Evolutionary conservation across 768 basidiomycete genomes (phyloP), one percentile per base, ranked within the genome.

Genomic region (Mycena galopus): DNA sequence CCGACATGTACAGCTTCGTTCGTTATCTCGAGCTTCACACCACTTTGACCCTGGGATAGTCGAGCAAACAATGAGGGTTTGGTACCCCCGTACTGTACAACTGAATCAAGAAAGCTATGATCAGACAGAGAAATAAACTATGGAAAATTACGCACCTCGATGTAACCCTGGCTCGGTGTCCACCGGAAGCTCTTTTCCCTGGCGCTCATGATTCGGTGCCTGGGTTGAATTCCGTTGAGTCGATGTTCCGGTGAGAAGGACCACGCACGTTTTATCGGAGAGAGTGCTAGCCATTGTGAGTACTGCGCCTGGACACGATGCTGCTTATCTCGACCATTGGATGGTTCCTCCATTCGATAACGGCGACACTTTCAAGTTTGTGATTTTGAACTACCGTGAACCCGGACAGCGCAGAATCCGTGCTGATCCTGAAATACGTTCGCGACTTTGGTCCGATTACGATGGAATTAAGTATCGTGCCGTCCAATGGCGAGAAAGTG

Each of bases 361-460:
- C 76, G 6, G 81, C 85, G 35, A 82, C 72, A 35, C 77, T 80
- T 23, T 79, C 78, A 58, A 81, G 80, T 19, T 80, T 78, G 16
- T 74, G 75, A 60, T 83, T 81, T 65, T 82, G 82, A 73, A 84
- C 74, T 33, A 85, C 67, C 11, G 84, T 84, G 66, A 78, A 78
- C 2, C 78, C 80, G 25, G 81, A 81, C 7, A 76, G 74, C 12
- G 77, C 75, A 27, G 81, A 65, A 66, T 81, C 79, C 32, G 85
- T 85, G 51, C 70, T 79, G 73, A 86, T 50, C 64, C 81, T 80
- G 76, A 85, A 86, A 17, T 76, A 78, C n/a, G 82, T 80, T 75
- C 81, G 81, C 30, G 77, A 77, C 65, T 81, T 80, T 0, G 86
- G 82, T 2, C 84, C 84, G 50, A 84, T 53, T 53, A 86, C 80